Evolutionary conservation across 108 stramenopile genomes (phyloP), one percentile per base, ranked within the genome.

Genomic region (Cyclotella kingstonii): DNA sequence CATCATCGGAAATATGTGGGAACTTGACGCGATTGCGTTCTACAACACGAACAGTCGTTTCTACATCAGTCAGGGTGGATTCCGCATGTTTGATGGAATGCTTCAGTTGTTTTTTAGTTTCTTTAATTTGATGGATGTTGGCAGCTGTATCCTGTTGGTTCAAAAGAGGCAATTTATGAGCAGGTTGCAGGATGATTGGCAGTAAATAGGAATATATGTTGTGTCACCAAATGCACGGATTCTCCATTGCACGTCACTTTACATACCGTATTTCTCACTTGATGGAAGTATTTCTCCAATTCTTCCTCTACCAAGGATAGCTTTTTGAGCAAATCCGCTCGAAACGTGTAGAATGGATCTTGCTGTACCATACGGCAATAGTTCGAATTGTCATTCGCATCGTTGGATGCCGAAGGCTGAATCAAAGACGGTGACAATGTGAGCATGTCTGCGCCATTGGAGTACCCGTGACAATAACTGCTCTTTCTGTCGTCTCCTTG

Each of bases 271-370:
- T 80, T 75, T 23, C 84, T 73, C 22, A 91, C 81, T 10, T 86
- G 53, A 8, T 79, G 54, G 1, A 84, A 34, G 51, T 81, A 91
- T 18, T 59, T 77, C 5, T 80, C 66, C 50, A 91, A 51, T 4
- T 60, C 51, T 17, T 80, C 84, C 33, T 86, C 81, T 40, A 84
- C 86, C 11, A 71, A 29, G 12, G 80, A 77, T 28, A 91, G 53
- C 51, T 87, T 84, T 15, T 56, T 42, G n/a, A 73, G 49, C 45
- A 91, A 66, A 59, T 91, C 90, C 8, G 58, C 74, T 57, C 84
- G 83, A 62, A 91, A 91, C 14, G 88, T 82, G 62, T 83, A 84
- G 67, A 84, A 91, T 11, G 90, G 90, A 66, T 88, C 90, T 21
- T 81, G 66, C 40, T 73, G 66, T 25, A 55, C 54, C 36, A 71